phyloP scores from a whole-genome alignment of 169 alveolate genomes.

The Plasmodium fragile region DNA sequence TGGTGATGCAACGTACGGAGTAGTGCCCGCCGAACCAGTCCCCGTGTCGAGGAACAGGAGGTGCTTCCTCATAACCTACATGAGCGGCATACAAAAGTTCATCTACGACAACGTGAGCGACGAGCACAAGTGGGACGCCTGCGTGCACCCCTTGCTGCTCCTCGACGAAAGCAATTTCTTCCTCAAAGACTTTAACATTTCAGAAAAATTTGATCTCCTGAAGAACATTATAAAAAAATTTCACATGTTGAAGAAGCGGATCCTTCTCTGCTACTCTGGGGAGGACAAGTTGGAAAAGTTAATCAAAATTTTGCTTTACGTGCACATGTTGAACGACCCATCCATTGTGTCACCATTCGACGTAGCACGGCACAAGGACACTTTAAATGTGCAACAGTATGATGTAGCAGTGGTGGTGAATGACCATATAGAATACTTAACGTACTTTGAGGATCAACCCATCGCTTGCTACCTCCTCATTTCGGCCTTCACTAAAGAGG shows the following conservation, averaged over 20 bases:
- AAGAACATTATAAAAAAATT: conserved; percentile 56
- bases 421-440: conserved; percentile 21
- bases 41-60: neutral
- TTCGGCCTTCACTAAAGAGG: conserved; percentile 50
- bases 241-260: conserved; percentile 27
- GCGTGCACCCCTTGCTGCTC: conserved; percentile 56
- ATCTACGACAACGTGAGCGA: conserved; percentile 59
- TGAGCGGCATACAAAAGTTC: conserved; percentile 71
- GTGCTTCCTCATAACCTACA: conserved; percentile 45
- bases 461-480: conserved; percentile 22
- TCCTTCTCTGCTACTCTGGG: conserved; percentile 63
- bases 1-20: neutral
- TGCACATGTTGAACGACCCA: neutral
- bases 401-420: conserved; percentile 50
- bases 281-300: conserved; percentile 47
- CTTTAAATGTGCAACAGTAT: neutral
- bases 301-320: conserved; percentile 22
- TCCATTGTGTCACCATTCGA: neutral
- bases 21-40: neutral
- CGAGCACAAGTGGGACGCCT: conserved; percentile 15
- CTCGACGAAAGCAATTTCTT: conserved; percentile 30
- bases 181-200: conserved; percentile 66
- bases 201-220: conserved; percentile 66
- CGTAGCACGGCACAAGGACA: neutral
- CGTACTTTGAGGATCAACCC: neutral